Base-by-base conservation (phyloP, 2,329 filamentous ascomycete species). In the Phialemoniopsis sp. region DNA sequence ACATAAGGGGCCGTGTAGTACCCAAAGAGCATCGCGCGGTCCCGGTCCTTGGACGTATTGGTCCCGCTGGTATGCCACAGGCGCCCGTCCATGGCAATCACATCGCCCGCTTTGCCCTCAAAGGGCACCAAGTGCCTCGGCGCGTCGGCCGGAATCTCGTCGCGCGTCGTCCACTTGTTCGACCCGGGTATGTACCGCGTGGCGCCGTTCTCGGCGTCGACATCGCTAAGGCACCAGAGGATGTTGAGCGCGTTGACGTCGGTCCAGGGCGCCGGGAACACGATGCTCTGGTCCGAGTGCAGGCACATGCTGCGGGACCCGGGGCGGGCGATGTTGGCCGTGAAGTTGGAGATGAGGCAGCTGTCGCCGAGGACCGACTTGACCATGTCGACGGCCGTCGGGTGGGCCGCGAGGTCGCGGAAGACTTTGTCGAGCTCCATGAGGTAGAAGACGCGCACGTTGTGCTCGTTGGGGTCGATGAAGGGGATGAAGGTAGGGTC, bases 331-430 rank as follows among this genome's bases (percentile, higher is more conserved):
- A 62, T 60, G 40, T 61, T 61, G 34, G 56, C 55, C 5, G 57
- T 60, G 44, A 63, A 62, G 44, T 62, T 61, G 15, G 47, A 54
- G 39, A 62, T 54, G 9, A 60, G 43, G 46, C 58, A 56, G 9
- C 49, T 45, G 5, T 55, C 49, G 4, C 54, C 56, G 0, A 62
- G 48, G 3, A 58, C 46, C 1, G 46, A 47, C 36, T 53, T 46
- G 16, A 57, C 54, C 38, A 45, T 43, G 12, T 47, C 44, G 13
- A 47, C 21, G 5, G 46, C 46, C 2, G 33, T 43, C 9, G 46
- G 38, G 21, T 49, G 42, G 1, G 32, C 34, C 26, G 47, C 42
- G 1, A 48, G 36, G 21, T 48, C 46, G 4, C 47, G 44, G 19
- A 50, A 47, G 19, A 47, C 18, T 32, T 43, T 35, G 37, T 46